Evolutionary conservation across 176 grass and related monocot species (phyloP).

Genomic region (Oryza meridionalis): DNA sequence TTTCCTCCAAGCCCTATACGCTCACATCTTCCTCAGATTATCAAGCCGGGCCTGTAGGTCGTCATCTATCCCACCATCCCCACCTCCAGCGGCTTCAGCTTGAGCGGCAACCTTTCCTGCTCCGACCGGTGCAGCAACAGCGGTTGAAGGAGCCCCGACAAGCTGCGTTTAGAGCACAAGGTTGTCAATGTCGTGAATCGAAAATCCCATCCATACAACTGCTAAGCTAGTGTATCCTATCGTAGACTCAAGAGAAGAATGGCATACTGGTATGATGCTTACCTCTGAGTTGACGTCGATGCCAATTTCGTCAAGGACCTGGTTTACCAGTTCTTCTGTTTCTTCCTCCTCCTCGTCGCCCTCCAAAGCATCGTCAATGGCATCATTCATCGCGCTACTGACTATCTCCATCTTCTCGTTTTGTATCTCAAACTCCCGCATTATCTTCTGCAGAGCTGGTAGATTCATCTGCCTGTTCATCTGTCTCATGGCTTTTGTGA

Average conservation of each 20-base stretch:
- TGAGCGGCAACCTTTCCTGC: constrained; percentile 58
- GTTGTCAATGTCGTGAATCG: neutral
- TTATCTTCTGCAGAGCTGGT: constrained; percentile 69
- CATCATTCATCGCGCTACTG: constrained; percentile 70
- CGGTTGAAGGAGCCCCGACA: constrained; percentile 55
- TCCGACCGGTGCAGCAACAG: constrained; percentile 46
- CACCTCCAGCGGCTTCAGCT: constrained; percentile 57
- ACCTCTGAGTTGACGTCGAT: constrained; percentile 81
- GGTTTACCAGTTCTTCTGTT: constrained; percentile 78
- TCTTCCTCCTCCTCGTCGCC: constrained; percentile 83
- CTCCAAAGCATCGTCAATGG: constrained; percentile 78
- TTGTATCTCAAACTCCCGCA: constrained; percentile 77
- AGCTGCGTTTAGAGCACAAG: constrained; percentile 41
- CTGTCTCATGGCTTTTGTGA: constrained; percentile 76
- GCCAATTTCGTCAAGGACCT: constrained; percentile 87
- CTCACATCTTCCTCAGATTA: constrained; percentile 86
- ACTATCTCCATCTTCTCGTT: constrained; percentile 83
- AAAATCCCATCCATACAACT: neutral
- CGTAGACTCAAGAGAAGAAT: neutral
- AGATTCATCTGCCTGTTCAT: constrained; percentile 86
- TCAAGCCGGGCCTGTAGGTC: constrained; percentile 72
- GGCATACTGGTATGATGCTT: neutral
- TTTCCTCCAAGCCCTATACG: constrained; percentile 2
- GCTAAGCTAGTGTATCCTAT: neutral
- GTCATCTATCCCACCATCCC: constrained; percentile 64